Evolutionary conservation across 2,329 filamentous ascomycete species (phyloP), one percentile per base, ranked within the genome.

Genomic region (Ophiostoma sp.): DNA sequence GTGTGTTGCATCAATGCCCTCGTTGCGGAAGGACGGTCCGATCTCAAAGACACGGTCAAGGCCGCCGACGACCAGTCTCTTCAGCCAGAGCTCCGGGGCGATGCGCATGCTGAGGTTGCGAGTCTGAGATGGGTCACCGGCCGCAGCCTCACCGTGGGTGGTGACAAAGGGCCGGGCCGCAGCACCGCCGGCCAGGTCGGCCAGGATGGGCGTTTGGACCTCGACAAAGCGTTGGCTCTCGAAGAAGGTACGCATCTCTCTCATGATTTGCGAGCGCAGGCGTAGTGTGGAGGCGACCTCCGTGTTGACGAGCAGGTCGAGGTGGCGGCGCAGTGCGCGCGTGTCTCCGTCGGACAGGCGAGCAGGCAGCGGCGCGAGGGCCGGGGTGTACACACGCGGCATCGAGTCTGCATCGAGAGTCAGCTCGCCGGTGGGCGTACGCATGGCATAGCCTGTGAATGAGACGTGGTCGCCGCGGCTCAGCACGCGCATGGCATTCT

Each of bases 41-140:
- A 99, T 93, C 78, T 99, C 95, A 75, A 96, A 99, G 40, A 99
- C 87, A 71, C 84, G 88, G 74, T 96, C 90, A 70, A 98, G 87
- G 2, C 93, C 94, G 65, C 93, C 94, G 18, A 98, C 85, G 0
- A 98, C 87, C 63, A 99, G 82, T 8, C 95, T 86, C 81, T 99
- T 99, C 58, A 99, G 85, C 89, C 93, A 98, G 47, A 99, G 81
- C 78, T 99, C 95, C 0, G 95, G 95, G 3, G 95, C 95, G 73
- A 99, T 94, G 65, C 95, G 86, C 45, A 99, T 82, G 36, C 90
- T 86, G 47, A 99, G 81, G 16, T 5, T 55, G 18, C 49, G 49
- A 8, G 69, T 36, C 5, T 60, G 18, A 2, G 41, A 62, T 27
- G 27, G 27, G 27, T 16, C 52, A 38, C 5, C 63, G 64, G 8